Evolutionary conservation across 495 filamentous ascomycete genomes (phyloP), one percentile per base, ranked within the genome.

Genomic region (Gamarada debralockiae): DNA sequence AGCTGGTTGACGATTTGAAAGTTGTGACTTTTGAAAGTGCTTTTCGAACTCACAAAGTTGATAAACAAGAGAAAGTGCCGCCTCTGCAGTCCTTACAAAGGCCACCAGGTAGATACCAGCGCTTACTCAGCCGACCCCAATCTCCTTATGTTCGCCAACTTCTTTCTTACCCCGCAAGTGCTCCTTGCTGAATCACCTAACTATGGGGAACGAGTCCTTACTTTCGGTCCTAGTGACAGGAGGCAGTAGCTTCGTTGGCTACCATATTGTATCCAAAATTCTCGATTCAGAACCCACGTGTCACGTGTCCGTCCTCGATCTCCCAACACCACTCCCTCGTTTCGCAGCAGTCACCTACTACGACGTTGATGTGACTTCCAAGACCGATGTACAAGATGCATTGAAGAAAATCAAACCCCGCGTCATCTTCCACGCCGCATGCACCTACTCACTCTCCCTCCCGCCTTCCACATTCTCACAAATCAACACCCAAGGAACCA

Each of bases 401-500:
- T 83, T 96, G 65, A 62, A 71, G 7, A 75, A 77, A 43, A 73
- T 85, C 39, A 82, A 81, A 67, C 90, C 92, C 5, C 81, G 89
- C 56, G 81, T 92, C 12, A 84, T 97, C 43, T 92, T 97, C 57
- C 90, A 97, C 71, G 96, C 92, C 14, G 92, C 92, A 17, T 86
- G 31, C 85, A 6, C 87, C 88, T 2, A 69, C 79, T 8, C 75
- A 79, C 38, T 74, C 72, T 29, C 63, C 64, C 50, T 67, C 64
- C 48, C 65, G 67, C 20, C 36, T 18, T 31, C 67, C 81, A 55
- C 58, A 88, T 83, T 84, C 70, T 76, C 79, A 50, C 89, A 85
- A 71, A 90, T 97, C 56, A 97, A 97, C 67, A 86, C 96, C 2
- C 84, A 86, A 18, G 92, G 92, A n/a, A 96, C 92, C 0, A 80